Evolutionary conservation across 208 protist species (phyloP).

Genomic region (Ichthyophonus hoferi): DNA sequence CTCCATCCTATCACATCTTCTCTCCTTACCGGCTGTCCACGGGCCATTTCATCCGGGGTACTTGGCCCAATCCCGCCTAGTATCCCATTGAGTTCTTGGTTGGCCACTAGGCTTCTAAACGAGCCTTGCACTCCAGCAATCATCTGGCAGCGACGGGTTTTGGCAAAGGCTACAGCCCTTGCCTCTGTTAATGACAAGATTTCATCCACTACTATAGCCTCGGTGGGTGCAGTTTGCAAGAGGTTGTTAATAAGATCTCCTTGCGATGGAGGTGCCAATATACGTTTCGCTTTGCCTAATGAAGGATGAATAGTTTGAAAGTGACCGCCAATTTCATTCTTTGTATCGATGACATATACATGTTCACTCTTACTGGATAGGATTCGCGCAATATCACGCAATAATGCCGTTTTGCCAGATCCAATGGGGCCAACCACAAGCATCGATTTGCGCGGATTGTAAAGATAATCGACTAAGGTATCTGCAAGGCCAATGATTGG

Average conservation of each 20-base stretch:
- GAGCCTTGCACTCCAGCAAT: neutral
- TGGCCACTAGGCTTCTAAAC: neutral
- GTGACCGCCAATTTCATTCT: neutral
- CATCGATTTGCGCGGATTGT: neutral
- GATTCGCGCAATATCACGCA: neutral
- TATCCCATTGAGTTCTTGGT: neutral
- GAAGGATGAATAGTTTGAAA: too few relatives aligned
- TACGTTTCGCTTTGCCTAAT: too few relatives aligned
- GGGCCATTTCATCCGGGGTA: too few relatives aligned
- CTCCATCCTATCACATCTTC: too few relatives aligned
- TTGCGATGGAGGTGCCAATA: too few relatives aligned
- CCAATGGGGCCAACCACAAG: neutral
- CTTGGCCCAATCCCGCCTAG: neutral
- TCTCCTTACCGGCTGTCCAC: too few relatives aligned
- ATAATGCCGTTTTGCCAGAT: neutral
- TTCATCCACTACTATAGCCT: neutral
- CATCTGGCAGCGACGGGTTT: neutral
- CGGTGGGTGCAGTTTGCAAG: too few relatives aligned
- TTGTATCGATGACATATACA: neutral
- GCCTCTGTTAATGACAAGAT: neutral
- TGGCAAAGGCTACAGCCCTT: neutral
- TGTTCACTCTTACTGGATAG: neutral
- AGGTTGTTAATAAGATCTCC: too few relatives aligned
- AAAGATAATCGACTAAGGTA: neutral
- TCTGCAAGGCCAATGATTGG: neutral